Conservation (phyloP, 495 filamentous ascomycete species). For the Penicillium parvum region DNA sequence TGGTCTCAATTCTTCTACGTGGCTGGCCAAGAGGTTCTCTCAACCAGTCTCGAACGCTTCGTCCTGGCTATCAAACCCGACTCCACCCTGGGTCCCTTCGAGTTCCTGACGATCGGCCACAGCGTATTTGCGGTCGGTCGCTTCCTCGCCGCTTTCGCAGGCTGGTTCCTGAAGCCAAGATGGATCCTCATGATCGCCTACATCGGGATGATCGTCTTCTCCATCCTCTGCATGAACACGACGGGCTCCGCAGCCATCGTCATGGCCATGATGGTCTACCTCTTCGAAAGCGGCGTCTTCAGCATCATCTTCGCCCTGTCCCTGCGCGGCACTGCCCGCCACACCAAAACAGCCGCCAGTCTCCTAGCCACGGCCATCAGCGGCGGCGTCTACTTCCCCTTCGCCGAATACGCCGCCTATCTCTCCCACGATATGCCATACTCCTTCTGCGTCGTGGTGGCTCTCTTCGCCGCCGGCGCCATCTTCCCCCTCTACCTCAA, state of each 20-base stretch:
- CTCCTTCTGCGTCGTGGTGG: slow-evolving; percentile 54
- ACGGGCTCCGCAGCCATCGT: slow-evolving; percentile 42
- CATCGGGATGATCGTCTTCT: slow-evolving; percentile 51
- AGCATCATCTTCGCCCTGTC: slow-evolving; percentile 58
- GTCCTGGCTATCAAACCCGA: slow-evolving; percentile 30
- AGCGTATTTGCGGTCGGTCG: slow-evolving; percentile 59
- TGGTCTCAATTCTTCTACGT: slow-evolving; percentile 63
- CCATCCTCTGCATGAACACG: slow-evolving; percentile 52
- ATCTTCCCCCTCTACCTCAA: slow-evolving; percentile 61
- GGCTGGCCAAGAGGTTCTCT: slow-evolving; percentile 59
- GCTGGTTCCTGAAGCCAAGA: slow-evolving; percentile 57
- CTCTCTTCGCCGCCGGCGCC: slow-evolving; percentile 51
- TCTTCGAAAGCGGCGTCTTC: slow-evolving; percentile 61
- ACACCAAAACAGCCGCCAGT: slow-evolving; percentile 56
- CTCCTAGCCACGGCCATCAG: slow-evolving; percentile 52
- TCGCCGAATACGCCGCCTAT: slow-evolving; percentile 47
- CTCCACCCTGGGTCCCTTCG: slow-evolving; percentile 30
- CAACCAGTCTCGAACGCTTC: slow-evolving; percentile 42
- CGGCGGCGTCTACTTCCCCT: slow-evolving; percentile 55
- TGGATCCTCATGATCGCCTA: slow-evolving; percentile 57
- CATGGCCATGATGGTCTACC: slow-evolving; percentile 52
- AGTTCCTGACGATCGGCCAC: slow-evolving; percentile 52
- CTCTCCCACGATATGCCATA: slow-evolving; percentile 38
- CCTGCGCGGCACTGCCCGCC: slow-evolving; percentile 54
- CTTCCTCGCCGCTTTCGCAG: slow-evolving; percentile 54